Evolutionary conservation across 805 yeast species (phyloP), one percentile per base, ranked within the genome.

Genomic region (Candida hungchunana): DNA sequence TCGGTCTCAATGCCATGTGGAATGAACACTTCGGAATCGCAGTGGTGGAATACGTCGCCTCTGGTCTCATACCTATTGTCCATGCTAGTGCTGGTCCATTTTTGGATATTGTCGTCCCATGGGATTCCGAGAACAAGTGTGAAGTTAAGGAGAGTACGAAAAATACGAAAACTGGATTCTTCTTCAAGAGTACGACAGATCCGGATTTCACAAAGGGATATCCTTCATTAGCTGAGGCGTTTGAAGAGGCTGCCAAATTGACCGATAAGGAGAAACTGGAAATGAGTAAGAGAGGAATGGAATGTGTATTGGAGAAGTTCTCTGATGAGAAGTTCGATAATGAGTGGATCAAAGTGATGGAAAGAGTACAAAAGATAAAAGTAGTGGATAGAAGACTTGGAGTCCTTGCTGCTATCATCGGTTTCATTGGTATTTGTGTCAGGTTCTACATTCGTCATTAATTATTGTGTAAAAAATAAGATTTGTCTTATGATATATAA

Each of bases 11-110:
- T 53, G 88, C 95, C 20, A 93, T 93, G 99, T 93, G 98, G 98
- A 93, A 93, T 61, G 99, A 93, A 64, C 99, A 93, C 64, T 93
- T 93, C 59, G 99, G 99, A 14, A 93, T 93, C 51, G 90, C 96
- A 1, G 90, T 93, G 5, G 98, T 93, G 7, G 99, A 93, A 59
- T 86, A 88, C 56, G 67, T 84, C 63, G 80, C 90, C 2, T 73
- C 83, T 36, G 97, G 97, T 0, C 70, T 82, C 18, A 75, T 93
- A 13, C 97, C 98, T 1, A 63, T 93, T 3, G 93, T 79, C 4
- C 97, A 94, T 60, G 94, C 94, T 4, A 82, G 95, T 35, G 98
- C 96, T 0, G 99, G 99, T 1, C 99, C 99, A 8, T 68, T 75
- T 27, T 64, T 79, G 37, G 99, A 93, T 59, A 93, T 93, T 41